These are phyloP conservation scores for Ophiostoma triangulosporum DNA, from an alignment of 2,329 filamentous ascomycete genomes.

Conservation along the genomic window DNA sequence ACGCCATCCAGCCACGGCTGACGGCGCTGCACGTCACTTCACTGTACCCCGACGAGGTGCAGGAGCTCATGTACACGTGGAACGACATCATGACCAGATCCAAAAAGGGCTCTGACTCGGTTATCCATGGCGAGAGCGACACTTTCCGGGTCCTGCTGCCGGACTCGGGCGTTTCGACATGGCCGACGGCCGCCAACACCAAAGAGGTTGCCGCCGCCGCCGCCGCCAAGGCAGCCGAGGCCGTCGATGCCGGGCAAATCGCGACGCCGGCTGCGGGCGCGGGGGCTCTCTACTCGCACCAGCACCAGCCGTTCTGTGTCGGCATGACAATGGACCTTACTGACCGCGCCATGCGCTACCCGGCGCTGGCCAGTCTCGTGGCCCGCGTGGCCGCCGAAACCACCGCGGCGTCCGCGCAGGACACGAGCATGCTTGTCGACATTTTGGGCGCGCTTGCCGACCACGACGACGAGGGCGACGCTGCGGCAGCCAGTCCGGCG, in stretches of 20 bases:
- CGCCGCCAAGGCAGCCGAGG: conserved; percentile 34
- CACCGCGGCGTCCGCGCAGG: conserved; percentile 13
- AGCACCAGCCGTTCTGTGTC: conserved; percentile 9
- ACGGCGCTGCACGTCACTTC: conserved; percentile 73
- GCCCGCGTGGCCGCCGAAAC: conserved; percentile 32
- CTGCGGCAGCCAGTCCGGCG: not conserved
- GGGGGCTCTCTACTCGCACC: not conserved
- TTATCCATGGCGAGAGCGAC: conserved; percentile 70
- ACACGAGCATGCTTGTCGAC: conserved; percentile 11
- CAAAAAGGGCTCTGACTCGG: conserved; percentile 51
- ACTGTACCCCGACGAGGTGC: conserved; percentile 39
- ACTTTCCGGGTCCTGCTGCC: conserved; percentile 65
- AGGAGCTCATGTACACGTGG: conserved; percentile 50
- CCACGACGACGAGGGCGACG: conserved; percentile 12
- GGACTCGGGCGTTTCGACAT: conserved; percentile 25
- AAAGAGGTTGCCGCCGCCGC: conserved; percentile 3
- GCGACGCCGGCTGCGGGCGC: conserved; percentile 9
- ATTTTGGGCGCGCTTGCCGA: conserved; percentile 7
- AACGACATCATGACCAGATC: conserved; percentile 48
- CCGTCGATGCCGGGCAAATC: not conserved
- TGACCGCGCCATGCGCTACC: conserved; percentile 12
- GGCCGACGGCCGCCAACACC: conserved; percentile 3
- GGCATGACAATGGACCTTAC: conserved; percentile 11
- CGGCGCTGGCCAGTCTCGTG: conserved; percentile 25
- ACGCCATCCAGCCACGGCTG: conserved; percentile 57